Base-by-base conservation (phyloP, 2,329 filamentous ascomycete genomes). In the Fusarium scirpi region DNA sequence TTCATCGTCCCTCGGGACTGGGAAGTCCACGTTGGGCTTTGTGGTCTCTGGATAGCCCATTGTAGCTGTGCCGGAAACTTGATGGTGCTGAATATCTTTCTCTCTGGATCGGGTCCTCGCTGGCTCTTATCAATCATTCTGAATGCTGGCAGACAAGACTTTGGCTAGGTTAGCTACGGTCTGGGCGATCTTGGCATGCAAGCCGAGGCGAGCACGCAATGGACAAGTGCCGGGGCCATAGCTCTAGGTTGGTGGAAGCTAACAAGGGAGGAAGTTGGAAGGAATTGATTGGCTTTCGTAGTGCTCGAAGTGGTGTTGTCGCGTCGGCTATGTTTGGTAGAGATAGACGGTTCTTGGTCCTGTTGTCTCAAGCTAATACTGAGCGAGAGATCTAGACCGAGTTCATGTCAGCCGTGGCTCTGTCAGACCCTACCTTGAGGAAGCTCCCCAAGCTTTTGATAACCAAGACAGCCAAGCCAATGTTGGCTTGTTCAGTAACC, bases 1-100 rank as follows among this genome's bases (percentile, higher is more conserved):
- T 59, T 80, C 78, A 63, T 81, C 79, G 8, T 77, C 75, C 22
- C 59, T 45, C 10, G 65, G 57, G 6, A 47, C 60, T 38, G 67
- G 49, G 60, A 60, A 73, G 47, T 52, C 61, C 43, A 59, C 55
- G 20, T 74, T 67, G 24, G 58, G 60, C 32, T 52, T 24, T 8
- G 45, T 44, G 15, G 20, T 52, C 13, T 74, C 69, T 27, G 61
- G 24, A 25, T 71, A 67, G 5, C 69, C 61, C 73, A 75, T 75
- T 43, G 24, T 65, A 16, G 30, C 22, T 27, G 13, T 40, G 32
- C 3, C 30, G 56, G 18, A 51, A 24, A 16, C 27, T 24, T 46
- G 20, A 32, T 29, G 16, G 38, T 51, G 2, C 9, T 41, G n/a
- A 6, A 44, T 10, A 10, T 30, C 15, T 18, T 7, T 9, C 27